These are phyloP conservation scores for Hanseniaspora lindneri DNA, from an alignment of 805 yeast genomes.

Conservation along the genomic window DNA sequence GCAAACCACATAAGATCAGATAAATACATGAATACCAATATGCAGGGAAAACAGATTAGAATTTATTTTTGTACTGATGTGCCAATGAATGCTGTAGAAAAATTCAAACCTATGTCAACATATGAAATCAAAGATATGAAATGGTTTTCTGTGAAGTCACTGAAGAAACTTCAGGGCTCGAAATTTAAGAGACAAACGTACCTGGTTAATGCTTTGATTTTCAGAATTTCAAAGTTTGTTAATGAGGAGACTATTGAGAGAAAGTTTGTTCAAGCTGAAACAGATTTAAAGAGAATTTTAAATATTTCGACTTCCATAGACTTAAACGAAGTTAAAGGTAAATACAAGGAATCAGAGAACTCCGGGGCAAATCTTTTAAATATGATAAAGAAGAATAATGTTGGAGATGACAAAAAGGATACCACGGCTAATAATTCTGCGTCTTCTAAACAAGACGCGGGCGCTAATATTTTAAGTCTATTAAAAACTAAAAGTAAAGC, in stretches of 20 bases:
- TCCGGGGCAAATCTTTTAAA: slow-evolving; percentile 9
- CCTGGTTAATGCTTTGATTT: slow-evolving; percentile 33
- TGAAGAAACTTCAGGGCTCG: slow-evolving; percentile 29
- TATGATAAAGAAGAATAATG: slow-evolving; percentile 5
- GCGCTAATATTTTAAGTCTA: slow-evolving; percentile 5
- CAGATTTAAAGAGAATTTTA: slow-evolving; percentile 18
- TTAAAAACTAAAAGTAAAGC: slow-evolving; percentile 11
- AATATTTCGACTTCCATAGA: slow-evolving; percentile 9
- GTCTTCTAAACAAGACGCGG: no score
- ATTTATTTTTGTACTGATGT: slow-evolving; percentile 67
- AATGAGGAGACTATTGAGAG: slow-evolving; percentile 9
- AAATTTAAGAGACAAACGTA: slow-evolving; percentile 29
- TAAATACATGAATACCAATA: slow-evolving; percentile 68
- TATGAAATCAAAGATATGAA: slow-evolving; percentile 76
- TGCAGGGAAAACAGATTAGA: slow-evolving; percentile 72
- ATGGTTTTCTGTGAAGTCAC: slow-evolving; percentile 55
- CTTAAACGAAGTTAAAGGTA: slow-evolving; percentile 11
- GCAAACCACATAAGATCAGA: slow-evolving; percentile 52
- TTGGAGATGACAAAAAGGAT: slow-evolving; percentile 20
- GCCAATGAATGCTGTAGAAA: slow-evolving; percentile 46
- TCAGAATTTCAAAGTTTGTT: slow-evolving; percentile 29
- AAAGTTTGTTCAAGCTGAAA: slow-evolving; percentile 12
- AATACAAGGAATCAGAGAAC: not conserved
- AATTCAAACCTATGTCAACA: slow-evolving; percentile 72
- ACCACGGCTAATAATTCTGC: no score